phyloP scores from a whole-genome alignment of 768 basidiomycete species.

The Boletus bicolor region DNA sequence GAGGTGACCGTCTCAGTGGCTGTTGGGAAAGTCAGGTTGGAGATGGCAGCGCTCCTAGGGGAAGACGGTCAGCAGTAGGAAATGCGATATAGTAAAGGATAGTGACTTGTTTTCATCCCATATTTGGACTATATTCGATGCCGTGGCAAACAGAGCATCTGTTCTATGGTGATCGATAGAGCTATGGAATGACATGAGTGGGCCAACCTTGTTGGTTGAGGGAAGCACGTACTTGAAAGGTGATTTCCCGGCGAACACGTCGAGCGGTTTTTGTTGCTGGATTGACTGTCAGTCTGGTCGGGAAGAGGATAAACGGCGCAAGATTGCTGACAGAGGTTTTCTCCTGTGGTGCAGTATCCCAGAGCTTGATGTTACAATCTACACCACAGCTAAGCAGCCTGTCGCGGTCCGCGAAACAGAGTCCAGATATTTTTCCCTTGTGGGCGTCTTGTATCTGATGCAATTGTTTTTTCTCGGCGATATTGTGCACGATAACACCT shows the following conservation, averaged over 20 bases:
- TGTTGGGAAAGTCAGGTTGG: conserved; percentile 82
- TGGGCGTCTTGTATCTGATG: conserved; percentile 67
- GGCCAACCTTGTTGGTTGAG: neutral
- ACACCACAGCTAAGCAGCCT: conserved; percentile 76
- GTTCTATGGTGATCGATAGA: conserved; percentile 92
- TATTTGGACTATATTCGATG: conserved; percentile 88
- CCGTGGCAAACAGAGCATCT: conserved; percentile 90
- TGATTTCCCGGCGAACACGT: conserved; percentile 78
- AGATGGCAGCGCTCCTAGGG: conserved; percentile 74
- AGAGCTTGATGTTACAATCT: conserved; percentile 80
- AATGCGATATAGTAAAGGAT: neutral
- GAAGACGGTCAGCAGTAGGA: conserved; percentile 8
- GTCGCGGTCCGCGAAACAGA: conserved; percentile 67
- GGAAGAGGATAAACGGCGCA: neutral
- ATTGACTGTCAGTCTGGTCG: conserved; percentile 2
- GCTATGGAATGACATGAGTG: conserved; percentile 38
- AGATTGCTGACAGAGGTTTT: conserved; percentile 36
- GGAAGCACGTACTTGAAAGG: conserved; percentile 75
- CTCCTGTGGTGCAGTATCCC: conserved; percentile 49
- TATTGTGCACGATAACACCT: conserved; percentile 87
- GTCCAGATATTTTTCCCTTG: conserved; percentile 80
- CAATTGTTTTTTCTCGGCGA: conserved; percentile 54
- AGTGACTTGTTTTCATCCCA: conserved; percentile 94
- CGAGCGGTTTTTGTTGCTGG: conserved; percentile 55
- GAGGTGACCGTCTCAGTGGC: conserved; percentile 85